Conservation (phyloP, 2,329 filamentous ascomycete species). For the Teratosphaeria gauchensis region DNA sequence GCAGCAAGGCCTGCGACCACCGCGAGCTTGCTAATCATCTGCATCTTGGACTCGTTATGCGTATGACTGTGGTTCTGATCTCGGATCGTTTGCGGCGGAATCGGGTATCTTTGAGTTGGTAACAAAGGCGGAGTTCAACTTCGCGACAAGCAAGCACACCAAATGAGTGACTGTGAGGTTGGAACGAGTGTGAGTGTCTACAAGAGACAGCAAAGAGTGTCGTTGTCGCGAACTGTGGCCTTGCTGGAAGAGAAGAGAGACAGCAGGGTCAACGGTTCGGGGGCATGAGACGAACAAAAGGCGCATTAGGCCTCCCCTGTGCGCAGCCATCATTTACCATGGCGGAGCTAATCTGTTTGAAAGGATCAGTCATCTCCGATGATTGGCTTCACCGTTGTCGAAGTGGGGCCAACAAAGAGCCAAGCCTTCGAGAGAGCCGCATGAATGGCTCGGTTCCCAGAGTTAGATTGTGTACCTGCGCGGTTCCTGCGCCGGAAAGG, state of each 20-base stretch:
- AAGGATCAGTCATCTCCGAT: not conserved
- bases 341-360: not conserved
- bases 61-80: constrained; percentile 7
- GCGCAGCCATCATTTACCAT: not conserved
- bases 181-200: constrained; percentile 25
- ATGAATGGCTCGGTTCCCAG: not conserved
- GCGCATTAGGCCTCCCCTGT: not conserved
- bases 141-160: constrained; percentile 15
- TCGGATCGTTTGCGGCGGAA: constrained; percentile 4
- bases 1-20: constrained; percentile 21
- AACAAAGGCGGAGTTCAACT: constrained; percentile 13
- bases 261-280: not conserved
- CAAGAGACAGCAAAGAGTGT: constrained; percentile 15
- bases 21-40: constrained; percentile 22
- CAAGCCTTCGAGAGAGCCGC: not conserved
- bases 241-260: constrained; percentile 7
- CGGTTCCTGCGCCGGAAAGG: not conserved
- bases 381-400: not conserved
- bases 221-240: constrained; percentile 17
- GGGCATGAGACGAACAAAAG: not conserved
- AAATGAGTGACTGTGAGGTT: constrained; percentile 22
- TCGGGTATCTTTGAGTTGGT: constrained; percentile 2
- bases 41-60: constrained; percentile 14
- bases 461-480: not conserved
- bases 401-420: not conserved